These are phyloP conservation scores for Jimgerdemannia lactiflua DNA, from an alignment of 192 early-diverging fungal genomes.

Conservation along the genomic window DNA sequence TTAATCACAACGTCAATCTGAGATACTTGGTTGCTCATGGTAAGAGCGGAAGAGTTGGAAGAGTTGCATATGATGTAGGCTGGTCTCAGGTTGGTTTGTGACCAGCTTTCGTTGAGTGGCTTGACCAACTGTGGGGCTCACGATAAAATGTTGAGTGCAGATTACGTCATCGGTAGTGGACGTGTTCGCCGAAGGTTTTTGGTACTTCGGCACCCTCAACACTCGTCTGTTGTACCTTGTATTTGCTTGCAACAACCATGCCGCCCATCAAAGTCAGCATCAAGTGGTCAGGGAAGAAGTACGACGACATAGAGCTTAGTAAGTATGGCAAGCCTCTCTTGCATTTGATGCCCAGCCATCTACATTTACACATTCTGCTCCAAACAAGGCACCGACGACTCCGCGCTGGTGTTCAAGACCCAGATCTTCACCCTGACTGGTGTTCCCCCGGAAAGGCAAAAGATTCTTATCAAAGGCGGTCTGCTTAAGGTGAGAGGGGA, in stretches of 20 bases:
- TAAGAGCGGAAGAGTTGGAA: too few species aligned
- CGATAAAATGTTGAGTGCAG: too few species aligned
- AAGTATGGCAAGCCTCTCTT: background rate
- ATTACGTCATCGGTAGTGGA: too few species aligned
- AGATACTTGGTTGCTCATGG: too few species aligned
- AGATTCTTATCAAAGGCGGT: constrained; percentile 92
- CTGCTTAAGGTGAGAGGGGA: constrained; percentile 67
- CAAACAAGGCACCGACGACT: constrained; percentile 41
- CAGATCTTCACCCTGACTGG: constrained; percentile 90
- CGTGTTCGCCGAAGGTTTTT: too few species aligned
- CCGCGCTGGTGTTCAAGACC: constrained; percentile 80
- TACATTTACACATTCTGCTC: constrained; percentile 32
- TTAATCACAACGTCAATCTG: too few species aligned
- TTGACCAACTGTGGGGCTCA: too few species aligned
- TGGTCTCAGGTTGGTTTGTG: too few species aligned
- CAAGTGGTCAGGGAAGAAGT: constrained; percentile 92
- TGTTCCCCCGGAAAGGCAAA: constrained; percentile 91
- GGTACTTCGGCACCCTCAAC: too few species aligned
- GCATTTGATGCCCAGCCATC: background rate
- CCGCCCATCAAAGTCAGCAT: constrained; percentile 63
- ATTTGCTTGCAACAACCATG: background rate
- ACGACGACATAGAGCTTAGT: constrained; percentile 65
- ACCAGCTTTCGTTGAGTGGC: too few species aligned
- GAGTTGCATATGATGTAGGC: too few species aligned
- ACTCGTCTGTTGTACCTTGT: too few species aligned